These are phyloP conservation scores for Komagataella pseudopastoris DNA, from an alignment of 805 yeast species.

Conservation along the genomic window DNA sequence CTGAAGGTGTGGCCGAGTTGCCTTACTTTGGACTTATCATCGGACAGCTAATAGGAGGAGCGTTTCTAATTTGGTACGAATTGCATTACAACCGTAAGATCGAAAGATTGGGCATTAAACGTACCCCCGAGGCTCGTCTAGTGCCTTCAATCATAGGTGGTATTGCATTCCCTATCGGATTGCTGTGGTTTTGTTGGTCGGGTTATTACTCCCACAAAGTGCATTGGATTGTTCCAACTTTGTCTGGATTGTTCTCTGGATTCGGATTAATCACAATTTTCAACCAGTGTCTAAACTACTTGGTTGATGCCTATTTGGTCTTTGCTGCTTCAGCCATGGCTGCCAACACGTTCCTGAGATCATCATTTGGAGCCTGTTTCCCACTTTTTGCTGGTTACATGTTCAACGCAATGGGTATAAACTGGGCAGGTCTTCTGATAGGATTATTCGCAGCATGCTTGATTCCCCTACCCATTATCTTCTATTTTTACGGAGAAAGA, in stretches of 20 bases:
- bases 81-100: slow-evolving; percentile 32
- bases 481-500: slow-evolving; percentile 41
- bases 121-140: slow-evolving; percentile 71
- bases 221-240: slow-evolving; percentile 76
- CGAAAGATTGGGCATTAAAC: slow-evolving; percentile 38
- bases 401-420: slow-evolving; percentile 54
- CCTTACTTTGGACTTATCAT: slow-evolving; percentile 70
- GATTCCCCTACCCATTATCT: slow-evolving; percentile 57
- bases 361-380: slow-evolving; percentile 55
- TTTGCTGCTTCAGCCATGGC: slow-evolving; percentile 75
- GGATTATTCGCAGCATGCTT: slow-evolving; percentile 46
- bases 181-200: slow-evolving; percentile 82
- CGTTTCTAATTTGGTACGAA: slow-evolving; percentile 40
- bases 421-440: slow-evolving; percentile 69
- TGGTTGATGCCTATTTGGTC: slow-evolving; percentile 55
- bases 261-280: slow-evolving; percentile 58
- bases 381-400: slow-evolving; percentile 61
- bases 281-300: slow-evolving; percentile 55
- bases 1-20: slow-evolving; percentile 53
- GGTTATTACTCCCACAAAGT: slow-evolving; percentile 58
- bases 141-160: slow-evolving; percentile 67
- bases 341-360: slow-evolving; percentile 58
- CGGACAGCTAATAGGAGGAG: slow-evolving; percentile 53
- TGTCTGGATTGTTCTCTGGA: slow-evolving; percentile 52
- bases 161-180: slow-evolving; percentile 59